Percentiles rank a stretch among this genome's conserved stretches.
phyloP scores from a whole-genome alignment of 208 protist species.

The Wallacemonas rigidus region DNA sequence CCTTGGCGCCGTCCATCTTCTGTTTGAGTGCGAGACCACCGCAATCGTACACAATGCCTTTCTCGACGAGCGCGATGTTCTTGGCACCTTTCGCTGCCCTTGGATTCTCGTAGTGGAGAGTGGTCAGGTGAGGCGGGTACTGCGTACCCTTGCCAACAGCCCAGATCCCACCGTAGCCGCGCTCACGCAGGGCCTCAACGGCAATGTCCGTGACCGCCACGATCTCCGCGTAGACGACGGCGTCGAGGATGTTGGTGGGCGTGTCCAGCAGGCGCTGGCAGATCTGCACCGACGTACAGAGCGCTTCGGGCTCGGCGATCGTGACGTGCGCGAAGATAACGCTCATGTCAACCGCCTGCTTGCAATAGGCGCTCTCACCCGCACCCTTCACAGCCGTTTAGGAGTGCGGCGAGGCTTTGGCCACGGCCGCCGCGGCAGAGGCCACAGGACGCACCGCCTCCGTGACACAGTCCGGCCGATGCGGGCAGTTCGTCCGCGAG shows the following conservation, averaged over 20 bases:
- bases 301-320: conserved; percentile 41
- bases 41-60: conserved; percentile 89
- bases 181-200: conserved; percentile 64
- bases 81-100: conserved; percentile 30
- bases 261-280: conserved; percentile 83
- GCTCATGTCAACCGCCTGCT: conserved; percentile 13
- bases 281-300: conserved; percentile 70
- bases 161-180: conserved; percentile 76
- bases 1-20: conserved; percentile 86
- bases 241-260: conserved; percentile 74
- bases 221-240: conserved; percentile 66
- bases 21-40: conserved; percentile 87
- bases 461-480: conserved; percentile 55
- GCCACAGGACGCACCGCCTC: conserved; percentile 22
- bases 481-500: conserved; percentile 68
- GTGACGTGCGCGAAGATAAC: conserved; percentile 41
- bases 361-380: conserved; percentile 30
- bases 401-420: conserved; percentile 42
- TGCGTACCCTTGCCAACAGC: conserved; percentile 64
- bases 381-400: conserved; percentile 51
- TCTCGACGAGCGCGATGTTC: conserved; percentile 77
- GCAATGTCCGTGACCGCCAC: conserved; percentile 55
- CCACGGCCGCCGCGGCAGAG: conserved; percentile 43
- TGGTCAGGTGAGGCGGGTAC: conserved; percentile 68
- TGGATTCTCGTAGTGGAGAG: conserved; percentile 56